Evolutionary conservation across 139 green algal species (phyloP).

Genomic region (Chlamydomonas sp.): DNA sequence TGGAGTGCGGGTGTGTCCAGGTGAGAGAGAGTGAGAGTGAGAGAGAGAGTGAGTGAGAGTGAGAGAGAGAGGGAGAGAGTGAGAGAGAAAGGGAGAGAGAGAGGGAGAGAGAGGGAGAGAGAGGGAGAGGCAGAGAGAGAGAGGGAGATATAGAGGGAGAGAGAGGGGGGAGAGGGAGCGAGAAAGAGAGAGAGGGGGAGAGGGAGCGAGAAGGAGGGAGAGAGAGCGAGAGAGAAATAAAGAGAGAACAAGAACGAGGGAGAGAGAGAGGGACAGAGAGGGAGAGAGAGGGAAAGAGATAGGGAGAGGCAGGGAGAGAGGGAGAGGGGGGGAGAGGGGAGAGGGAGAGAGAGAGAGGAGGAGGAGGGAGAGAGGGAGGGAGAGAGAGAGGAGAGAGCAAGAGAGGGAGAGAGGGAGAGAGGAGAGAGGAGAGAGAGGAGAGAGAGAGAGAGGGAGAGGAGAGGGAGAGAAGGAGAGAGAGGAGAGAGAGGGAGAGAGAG

Average conservation of each 20-base stretch:
- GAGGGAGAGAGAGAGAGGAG: slow-evolving; percentile 23
- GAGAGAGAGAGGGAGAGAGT: too few relatives aligned
- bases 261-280: too few relatives aligned
- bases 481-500: not conserved
- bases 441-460: not conserved
- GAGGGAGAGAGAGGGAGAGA: not conserved
- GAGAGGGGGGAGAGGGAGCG: too few relatives aligned
- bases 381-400: not conserved
- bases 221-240: too few relatives aligned
- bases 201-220: too few relatives aligned
- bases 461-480: not conserved
- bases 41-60: not conserved
- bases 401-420: too few relatives aligned
- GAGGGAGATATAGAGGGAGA: too few relatives aligned
- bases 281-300: too few relatives aligned
- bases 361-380: not conserved
- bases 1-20: not conserved
- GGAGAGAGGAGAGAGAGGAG: not conserved
- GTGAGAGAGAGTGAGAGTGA: not conserved
- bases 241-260: too few relatives aligned
- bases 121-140: not conserved
- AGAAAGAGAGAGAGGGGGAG: too few relatives aligned
- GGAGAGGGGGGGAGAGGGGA: slow-evolving; percentile 6
- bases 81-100: not conserved
- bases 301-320: too few relatives aligned